Evolutionary conservation across 129 eudicot genomes (phyloP), one percentile per base, ranked within the genome.

Genomic region (Kitagawia praeruptora): DNA sequence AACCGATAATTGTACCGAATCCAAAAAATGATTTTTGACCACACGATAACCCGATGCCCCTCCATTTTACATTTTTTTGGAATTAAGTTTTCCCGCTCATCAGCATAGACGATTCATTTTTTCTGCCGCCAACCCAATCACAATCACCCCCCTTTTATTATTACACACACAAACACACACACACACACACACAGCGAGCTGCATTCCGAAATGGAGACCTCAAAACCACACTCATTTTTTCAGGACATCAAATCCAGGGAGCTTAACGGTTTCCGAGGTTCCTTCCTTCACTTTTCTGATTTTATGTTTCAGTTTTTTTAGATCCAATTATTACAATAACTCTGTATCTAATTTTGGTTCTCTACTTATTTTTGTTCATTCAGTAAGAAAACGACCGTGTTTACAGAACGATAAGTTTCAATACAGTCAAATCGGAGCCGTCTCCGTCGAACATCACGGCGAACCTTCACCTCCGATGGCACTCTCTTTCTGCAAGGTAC

Each of bases 401-500:
- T 41, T 78, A 4, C 54, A 40, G 21, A 58, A 75, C 7, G 89
- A 90, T 23, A 25, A 66, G 0, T 37, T 76, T 19, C 80, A 80
- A 11, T 84, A 64, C 71, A 85, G 48, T 46, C 83, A 84, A 69
- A 82, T 89, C 3, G 93, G 91, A 80, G 90, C 85, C 13, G 66
- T 95, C 14, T 86, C 88, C 1, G 85, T 86, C 31, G 88, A 86
- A 44, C 85, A 87, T 46, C 66, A 83, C 9, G 91, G 88, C 31
- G 72, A 40, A 5, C 45, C 77, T 11, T 75, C 90, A 6, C 98
- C 98, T 75, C 98, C 98, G 4, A 85, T 94, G 93, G 93, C 98
- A n/a, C 77, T 94, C 41, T 91, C 98, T 6, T 94, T 89, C 75
- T 85, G 97, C 85, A 92, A 94, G 98, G 98, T 94, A 27, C 87